These are phyloP conservation scores for Nicotiana tomentosiformis DNA, from an alignment of 257 asterid genomes.

Conservation along the genomic window DNA sequence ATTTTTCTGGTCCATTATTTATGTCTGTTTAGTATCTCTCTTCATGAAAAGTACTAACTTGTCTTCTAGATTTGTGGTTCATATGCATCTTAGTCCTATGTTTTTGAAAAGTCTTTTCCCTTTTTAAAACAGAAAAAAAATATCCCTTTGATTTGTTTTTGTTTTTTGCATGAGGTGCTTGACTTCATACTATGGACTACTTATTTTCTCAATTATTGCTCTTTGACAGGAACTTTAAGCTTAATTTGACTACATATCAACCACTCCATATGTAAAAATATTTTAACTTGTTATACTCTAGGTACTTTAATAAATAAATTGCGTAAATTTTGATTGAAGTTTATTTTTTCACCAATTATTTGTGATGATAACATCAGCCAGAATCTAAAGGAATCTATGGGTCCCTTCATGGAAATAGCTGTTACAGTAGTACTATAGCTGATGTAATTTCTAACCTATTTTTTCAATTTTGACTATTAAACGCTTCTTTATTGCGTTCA, in stretches of 20 bases:
- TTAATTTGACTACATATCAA: background rate
- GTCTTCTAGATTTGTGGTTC: constrained; percentile 3
- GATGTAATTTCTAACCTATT: background rate
- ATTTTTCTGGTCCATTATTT: background rate
- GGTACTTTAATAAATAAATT: background rate
- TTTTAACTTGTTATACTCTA: too few species aligned
- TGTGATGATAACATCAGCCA: background rate
- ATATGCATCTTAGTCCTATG: background rate
- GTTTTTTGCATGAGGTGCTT: background rate
- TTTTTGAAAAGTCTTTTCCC: background rate
- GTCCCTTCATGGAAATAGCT: background rate
- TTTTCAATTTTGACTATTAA: background rate
- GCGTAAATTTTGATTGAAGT: background rate
- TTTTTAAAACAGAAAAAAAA: background rate
- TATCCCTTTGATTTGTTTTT: background rate
- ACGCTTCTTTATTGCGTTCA: background rate
- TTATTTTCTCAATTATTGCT: background rate
- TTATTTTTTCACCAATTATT: background rate
- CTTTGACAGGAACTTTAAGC: background rate
- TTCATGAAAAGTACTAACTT: background rate
- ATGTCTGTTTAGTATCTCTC: background rate
- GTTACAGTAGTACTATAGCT: background rate
- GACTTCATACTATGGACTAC: background rate
- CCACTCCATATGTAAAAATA: background rate
- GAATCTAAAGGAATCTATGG: background rate